These are phyloP conservation scores for Vitis labrusca DNA, from an alignment of 164 flowering plant species.

Conservation along the genomic window DNA sequence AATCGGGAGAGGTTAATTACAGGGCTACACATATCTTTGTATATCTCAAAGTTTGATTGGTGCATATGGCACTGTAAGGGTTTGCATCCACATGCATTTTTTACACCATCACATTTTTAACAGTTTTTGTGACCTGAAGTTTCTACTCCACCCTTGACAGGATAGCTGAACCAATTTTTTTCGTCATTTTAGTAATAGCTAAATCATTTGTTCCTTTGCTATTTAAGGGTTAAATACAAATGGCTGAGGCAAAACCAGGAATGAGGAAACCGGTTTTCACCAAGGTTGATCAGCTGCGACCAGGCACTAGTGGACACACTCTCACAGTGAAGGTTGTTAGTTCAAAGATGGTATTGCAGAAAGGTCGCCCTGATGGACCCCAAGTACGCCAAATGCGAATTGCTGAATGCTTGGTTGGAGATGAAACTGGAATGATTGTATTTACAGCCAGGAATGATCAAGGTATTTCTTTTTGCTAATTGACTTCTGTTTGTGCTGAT, in stretches of 20 bases:
- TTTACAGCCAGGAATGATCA: conserved; percentile 70
- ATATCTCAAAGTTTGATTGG: no score
- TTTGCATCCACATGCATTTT: no score
- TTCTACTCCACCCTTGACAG: no score
- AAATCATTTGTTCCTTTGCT: no score
- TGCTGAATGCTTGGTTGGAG: conserved; percentile 68
- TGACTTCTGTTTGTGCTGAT: no score
- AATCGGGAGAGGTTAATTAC: no score
- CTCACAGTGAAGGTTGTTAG: conserved; percentile 55
- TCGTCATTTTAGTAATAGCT: no score
- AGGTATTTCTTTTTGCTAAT: conserved; percentile 30
- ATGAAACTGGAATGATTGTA: conserved; percentile 57
- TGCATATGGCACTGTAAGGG: no score
- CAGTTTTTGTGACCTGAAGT: no score
- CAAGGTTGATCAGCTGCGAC: conserved; percentile 59
- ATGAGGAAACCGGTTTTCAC: conserved; percentile 62
- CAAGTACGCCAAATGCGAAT: conserved; percentile 54
- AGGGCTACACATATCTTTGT: no score
- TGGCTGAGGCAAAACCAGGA: conserved; percentile 54
- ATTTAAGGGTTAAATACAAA: conserved; percentile 5
- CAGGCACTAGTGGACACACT: conserved; percentile 59
- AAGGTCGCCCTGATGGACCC: conserved; percentile 51
- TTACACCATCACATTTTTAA: no score
- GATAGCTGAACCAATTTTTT: no score
- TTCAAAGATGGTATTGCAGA: conserved; percentile 50